phyloP scores from a whole-genome alignment of 345 rosid species.

The Litchi chinensis region DNA sequence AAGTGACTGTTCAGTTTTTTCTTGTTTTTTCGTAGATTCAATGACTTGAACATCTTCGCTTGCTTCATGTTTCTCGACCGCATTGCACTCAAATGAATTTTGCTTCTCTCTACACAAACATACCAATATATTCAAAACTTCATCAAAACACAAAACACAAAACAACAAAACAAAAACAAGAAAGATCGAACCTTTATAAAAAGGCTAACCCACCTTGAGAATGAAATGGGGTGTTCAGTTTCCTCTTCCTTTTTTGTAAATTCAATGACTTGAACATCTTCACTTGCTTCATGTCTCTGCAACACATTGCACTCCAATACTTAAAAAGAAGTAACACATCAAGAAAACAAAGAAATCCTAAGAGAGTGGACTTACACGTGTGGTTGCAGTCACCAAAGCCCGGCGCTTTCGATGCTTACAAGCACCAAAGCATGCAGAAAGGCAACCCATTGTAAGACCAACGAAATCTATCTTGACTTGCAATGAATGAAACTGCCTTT shows the following conservation, averaged over 20 bases:
- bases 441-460: constrained; percentile 48
- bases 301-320: background rate
- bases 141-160: background rate
- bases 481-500: constrained; percentile 8
- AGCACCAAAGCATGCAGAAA: constrained; percentile 54
- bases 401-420: constrained; percentile 43
- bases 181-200: background rate
- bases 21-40: constrained; percentile 25
- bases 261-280: constrained; percentile 24
- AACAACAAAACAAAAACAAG: background rate
- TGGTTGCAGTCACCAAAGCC: constrained; percentile 31
- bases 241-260: constrained; percentile 24
- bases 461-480: background rate
- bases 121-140: background rate
- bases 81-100: too few species aligned
- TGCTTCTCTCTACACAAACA: constrained; percentile 27
- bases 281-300: constrained; percentile 42
- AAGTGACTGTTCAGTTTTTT: constrained; percentile 26
- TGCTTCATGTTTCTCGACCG: background rate
- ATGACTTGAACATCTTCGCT: constrained; percentile 21
- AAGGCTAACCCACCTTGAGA: constrained; percentile 24
- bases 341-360: background rate
- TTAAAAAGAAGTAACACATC: background rate
- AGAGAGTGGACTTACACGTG: constrained; percentile 34
- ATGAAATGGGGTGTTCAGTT: constrained; percentile 24